These are phyloP conservation scores for Aspergillus transmontanensis DNA, from an alignment of 2,329 filamentous ascomycete species.

Conservation along the genomic window DNA sequence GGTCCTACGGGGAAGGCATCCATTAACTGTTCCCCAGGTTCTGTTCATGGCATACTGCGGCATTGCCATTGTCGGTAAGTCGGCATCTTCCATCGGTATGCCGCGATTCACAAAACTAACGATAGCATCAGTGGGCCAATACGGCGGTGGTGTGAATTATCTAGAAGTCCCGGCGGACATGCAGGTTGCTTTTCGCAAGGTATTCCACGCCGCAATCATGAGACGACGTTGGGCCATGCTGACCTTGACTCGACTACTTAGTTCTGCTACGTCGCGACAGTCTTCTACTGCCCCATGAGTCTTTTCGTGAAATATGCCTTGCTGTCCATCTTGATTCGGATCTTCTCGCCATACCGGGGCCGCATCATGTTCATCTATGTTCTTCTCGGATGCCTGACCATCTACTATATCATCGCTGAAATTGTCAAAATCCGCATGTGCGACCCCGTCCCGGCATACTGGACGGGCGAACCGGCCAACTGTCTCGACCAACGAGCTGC, in stretches of 20 bases:
- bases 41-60: slow-evolving; percentile 40
- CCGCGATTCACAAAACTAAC: neutral
- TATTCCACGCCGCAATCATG: too few species aligned
- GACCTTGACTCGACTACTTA: neutral
- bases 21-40: slow-evolving; percentile 15
- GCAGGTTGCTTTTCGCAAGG: slow-evolving; percentile 19
- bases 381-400: slow-evolving; percentile 35
- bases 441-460: slow-evolving; percentile 39
- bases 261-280: slow-evolving; percentile 41
- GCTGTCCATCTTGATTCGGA: slow-evolving; percentile 40
- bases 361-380: slow-evolving; percentile 39
- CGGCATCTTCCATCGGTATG: neutral
- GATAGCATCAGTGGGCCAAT: slow-evolving; percentile 27
- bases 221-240: too few species aligned
- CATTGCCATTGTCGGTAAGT: slow-evolving; percentile 30
- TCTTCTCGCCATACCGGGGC: slow-evolving; percentile 39
- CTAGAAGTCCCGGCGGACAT: slow-evolving; percentile 25
- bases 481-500: slow-evolving; percentile 42
- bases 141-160: slow-evolving; percentile 41
- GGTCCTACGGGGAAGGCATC: neutral
- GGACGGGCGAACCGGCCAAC: slow-evolving; percentile 27
- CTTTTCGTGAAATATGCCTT: slow-evolving; percentile 42
- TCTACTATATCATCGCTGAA: slow-evolving; percentile 40
- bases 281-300: slow-evolving; percentile 45
- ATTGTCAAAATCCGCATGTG: slow-evolving; percentile 44